These are phyloP conservation scores for Magnaporthiopsis rhizophila DNA, from an alignment of 2,329 filamentous ascomycete species.

Conservation along the genomic window DNA sequence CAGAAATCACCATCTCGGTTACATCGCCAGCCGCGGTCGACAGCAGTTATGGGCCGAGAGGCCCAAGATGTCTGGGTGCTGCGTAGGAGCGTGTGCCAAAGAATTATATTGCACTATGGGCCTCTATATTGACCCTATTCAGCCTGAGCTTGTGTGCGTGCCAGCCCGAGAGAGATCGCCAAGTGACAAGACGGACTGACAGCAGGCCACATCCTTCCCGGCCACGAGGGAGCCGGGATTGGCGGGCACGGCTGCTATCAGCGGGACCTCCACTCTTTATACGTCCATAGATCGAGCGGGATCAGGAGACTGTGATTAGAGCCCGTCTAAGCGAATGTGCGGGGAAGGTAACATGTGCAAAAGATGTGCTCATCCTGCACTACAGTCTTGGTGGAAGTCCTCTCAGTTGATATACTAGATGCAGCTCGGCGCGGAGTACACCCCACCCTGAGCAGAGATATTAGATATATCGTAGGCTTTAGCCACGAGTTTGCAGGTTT, in stretches of 20 bases:
- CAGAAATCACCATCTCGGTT: background rate
- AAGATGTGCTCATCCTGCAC: background rate
- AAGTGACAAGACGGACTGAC: constrained; percentile 1
- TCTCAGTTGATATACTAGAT: background rate
- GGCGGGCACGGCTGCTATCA: background rate
- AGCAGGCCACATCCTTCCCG: background rate
- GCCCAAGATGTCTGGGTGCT: constrained; percentile 11
- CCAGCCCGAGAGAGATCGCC: constrained; percentile 9
- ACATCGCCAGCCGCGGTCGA: constrained; percentile 1
- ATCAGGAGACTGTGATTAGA: background rate
- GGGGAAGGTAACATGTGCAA: background rate
- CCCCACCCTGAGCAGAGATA: background rate
- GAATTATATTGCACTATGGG: constrained; percentile 12
- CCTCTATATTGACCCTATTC: constrained; percentile 16
- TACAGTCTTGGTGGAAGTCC: background rate
- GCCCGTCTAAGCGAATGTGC: background rate
- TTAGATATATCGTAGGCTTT: too few species aligned
- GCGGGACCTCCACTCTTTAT: background rate
- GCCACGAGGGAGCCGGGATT: background rate
- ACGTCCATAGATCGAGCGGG: background rate
- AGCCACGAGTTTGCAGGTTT: background rate
- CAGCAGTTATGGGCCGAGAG: background rate
- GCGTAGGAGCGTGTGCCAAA: constrained; percentile 6
- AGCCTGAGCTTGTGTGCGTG: constrained; percentile 16
- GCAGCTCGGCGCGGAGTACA: background rate